Base-by-base conservation (phyloP, 163 green algal genomes). In the Scenedesmus sp. region DNA sequence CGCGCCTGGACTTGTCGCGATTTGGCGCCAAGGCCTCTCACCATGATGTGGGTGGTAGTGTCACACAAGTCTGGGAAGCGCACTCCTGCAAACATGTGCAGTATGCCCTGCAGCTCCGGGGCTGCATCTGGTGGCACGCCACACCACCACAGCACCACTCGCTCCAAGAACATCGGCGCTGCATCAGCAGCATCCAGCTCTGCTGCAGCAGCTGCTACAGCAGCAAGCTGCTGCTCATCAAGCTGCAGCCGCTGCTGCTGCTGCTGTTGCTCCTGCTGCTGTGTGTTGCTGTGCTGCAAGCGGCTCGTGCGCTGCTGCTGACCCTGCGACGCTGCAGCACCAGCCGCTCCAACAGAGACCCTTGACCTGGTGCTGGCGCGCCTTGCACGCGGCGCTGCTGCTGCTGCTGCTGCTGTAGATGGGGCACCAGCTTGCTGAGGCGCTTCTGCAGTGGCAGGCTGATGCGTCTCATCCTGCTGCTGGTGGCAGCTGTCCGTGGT, bases 91-190 rank as follows among this genome's bases (percentile, higher is more conserved):
- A 73, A 87, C 4, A 67, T 52, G 85, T 91, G 88, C 87, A 90
- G 54, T 3, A 87, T 86, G 26, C 9, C 10, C 67, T 77, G 67
- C 84, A 93, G 55, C 90, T 94, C 87, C 66, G 89, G 83, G 66
- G 76, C 73, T 66, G 83, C 34, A 60, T 34, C 73, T 3, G 56
- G 6, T 13, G 76, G 88, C 15, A 93, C 56, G 6, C 90, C 90
- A 79, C 82, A 90, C 90, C 82, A 90, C 90, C 83, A 93, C 66
- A 93, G 66, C 90, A 90, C 82, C 67, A 93, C 90, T 23, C 83
- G 56, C 67, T 93, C 83, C n/a, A 93, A 70, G 26, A 93, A 93
- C 54, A 88, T 73, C 8, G 73, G 88, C 13, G 60, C 26, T 12
- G 46, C 82, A n/a, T 83, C 81, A 10, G 54, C 83, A 52, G 64